Evolutionary conservation across 768 basidiomycete species (phyloP).

Genomic region (Sporobolomyces roseus): DNA sequence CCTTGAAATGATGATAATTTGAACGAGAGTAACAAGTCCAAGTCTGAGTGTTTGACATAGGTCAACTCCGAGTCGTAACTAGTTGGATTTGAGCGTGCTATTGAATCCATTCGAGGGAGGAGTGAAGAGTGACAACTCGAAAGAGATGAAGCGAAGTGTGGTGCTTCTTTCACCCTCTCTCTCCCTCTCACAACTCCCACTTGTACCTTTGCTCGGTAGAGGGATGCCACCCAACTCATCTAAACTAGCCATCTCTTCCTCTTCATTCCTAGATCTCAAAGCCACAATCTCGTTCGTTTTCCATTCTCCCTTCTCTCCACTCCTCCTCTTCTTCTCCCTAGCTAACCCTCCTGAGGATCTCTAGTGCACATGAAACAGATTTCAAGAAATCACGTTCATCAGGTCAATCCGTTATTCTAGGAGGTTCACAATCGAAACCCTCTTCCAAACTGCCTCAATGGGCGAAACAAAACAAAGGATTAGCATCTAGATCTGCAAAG

Average conservation of each 20-base stretch:
- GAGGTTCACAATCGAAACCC: neutral
- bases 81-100: neutral
- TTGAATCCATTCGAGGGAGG: slow-evolving; percentile 1
- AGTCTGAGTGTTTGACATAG: slow-evolving; percentile 31
- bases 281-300: slow-evolving; percentile 30
- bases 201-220: neutral
- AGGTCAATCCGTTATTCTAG: neutral
- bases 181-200: neutral
- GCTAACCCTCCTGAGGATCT: neutral
- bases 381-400: slow-evolving; percentile 19
- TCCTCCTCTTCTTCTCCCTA: neutral
- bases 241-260: slow-evolving; percentile 7
- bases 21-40: slow-evolving; percentile 41
- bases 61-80: slow-evolving; percentile 27
- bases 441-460: slow-evolving; percentile 20
- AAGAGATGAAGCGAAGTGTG: neutral
- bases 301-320: too few relatives aligned
- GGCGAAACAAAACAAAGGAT: slow-evolving; percentile 37
- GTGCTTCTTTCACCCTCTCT: neutral
- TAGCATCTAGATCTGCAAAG: neutral
- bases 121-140: neutral
- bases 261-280: slow-evolving; percentile 37
- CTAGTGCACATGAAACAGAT: slow-evolving; percentile 35
- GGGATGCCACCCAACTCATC: slow-evolving; percentile 14
- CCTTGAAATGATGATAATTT: slow-evolving; percentile 63